phyloP scores from a whole-genome alignment of 768 basidiomycete species.

The Pleurotus sapidus region DNA sequence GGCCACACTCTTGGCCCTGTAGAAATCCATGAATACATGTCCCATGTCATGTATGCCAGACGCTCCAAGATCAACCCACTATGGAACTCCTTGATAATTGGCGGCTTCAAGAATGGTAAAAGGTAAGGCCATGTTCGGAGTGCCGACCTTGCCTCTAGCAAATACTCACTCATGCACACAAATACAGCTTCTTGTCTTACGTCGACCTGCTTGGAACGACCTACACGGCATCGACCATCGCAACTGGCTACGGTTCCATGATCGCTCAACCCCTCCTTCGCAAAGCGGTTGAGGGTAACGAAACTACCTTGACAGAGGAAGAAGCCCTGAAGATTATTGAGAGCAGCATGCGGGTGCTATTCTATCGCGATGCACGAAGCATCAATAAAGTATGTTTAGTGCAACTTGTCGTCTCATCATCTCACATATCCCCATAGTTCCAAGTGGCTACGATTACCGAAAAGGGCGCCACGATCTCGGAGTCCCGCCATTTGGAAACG shows the following conservation, averaged over 20 bases:
- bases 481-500: constrained; percentile 72
- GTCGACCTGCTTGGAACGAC: constrained; percentile 98
- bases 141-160: background rate
- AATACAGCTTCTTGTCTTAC: constrained; percentile 79
- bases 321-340: constrained; percentile 78
- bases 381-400: constrained; percentile 76
- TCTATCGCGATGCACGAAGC: constrained; percentile 94
- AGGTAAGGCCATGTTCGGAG: constrained; percentile 37
- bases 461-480: constrained; percentile 75
- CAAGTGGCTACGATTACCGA: constrained; percentile 91
- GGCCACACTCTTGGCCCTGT: constrained; percentile 80
- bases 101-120: constrained; percentile 84
- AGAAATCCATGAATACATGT: constrained; percentile 91
- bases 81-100: constrained; percentile 94
- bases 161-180: background rate
- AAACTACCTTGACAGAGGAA: constrained; percentile 71
- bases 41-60: constrained; percentile 86
- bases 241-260: constrained; percentile 91
- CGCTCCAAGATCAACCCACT: constrained; percentile 89
- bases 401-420: background rate
- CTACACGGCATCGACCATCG: constrained; percentile 88
- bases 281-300: constrained; percentile 82
- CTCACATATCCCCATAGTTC: constrained; percentile 50
- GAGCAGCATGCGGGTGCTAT: constrained; percentile 89
- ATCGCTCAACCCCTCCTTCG: constrained; percentile 93